Conservation (phyloP, 2,329 filamentous ascomycete genomes). For the Colletotrichum eremochloae region DNA sequence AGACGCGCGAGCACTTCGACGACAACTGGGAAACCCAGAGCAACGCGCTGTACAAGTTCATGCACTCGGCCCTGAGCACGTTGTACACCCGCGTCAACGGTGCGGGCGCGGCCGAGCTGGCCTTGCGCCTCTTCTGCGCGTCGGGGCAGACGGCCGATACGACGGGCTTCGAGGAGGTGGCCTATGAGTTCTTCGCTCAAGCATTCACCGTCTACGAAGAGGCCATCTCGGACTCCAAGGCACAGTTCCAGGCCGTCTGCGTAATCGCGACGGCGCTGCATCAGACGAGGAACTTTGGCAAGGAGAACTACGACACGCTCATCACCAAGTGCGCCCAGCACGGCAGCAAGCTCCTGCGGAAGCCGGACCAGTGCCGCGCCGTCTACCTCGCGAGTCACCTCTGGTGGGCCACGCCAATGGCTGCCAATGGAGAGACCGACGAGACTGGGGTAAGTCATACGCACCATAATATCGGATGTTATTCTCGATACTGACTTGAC, state of each 20-base stretch:
- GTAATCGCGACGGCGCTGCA: constrained; percentile 92
- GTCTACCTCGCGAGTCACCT: constrained; percentile 97
- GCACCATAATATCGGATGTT: not conserved
- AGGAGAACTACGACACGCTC: constrained; percentile 98
- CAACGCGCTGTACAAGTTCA: constrained; percentile 92
- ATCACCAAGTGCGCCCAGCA: constrained; percentile 98
- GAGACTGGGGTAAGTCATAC: constrained; percentile 75
- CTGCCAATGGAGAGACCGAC: constrained; percentile 83
- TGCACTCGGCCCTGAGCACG: constrained; percentile 88
- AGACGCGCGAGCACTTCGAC: constrained; percentile 86
- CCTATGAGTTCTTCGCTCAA: constrained; percentile 98
- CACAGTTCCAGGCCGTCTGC: constrained; percentile 97
- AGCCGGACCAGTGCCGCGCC: constrained; percentile 96
- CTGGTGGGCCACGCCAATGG: constrained; percentile 95
- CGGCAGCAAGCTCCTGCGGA: constrained; percentile 95
- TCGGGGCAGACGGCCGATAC: constrained; percentile 95
- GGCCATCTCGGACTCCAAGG: constrained; percentile 92
- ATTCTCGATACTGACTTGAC: constrained; percentile 44
- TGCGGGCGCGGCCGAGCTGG: constrained; percentile 85
- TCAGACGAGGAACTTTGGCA: constrained; percentile 89
- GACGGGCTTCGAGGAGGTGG: constrained; percentile 92
- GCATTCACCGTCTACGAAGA: constrained; percentile 99
- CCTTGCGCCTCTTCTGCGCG: constrained; percentile 88
- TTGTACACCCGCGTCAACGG: constrained; percentile 88
- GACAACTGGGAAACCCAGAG: constrained; percentile 74